Percentiles rank a stretch among this genome's conserved stretches.
These are phyloP conservation scores for Cryphonectria carpinicola DNA, from an alignment of 2,329 filamentous ascomycete species.

Conservation along the genomic window DNA sequence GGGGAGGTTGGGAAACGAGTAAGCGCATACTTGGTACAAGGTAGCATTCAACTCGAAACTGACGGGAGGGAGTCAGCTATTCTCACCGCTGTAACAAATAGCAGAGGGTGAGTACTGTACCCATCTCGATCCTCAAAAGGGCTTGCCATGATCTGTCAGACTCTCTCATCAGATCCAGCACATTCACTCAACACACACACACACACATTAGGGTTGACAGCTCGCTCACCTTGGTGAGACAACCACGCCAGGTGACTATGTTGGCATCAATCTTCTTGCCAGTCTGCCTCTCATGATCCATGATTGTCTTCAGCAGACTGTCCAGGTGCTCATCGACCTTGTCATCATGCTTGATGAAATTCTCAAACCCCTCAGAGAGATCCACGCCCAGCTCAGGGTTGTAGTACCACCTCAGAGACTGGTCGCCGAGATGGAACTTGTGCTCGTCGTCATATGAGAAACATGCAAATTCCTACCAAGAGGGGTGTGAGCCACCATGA, in stretches of 20 bases:
- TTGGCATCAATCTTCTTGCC: conserved; percentile 73
- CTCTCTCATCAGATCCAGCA: conserved; percentile 7
- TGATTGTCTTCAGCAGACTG: conserved; percentile 76
- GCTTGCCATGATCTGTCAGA: conserved; percentile 74
- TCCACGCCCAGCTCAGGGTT: conserved; percentile 72
- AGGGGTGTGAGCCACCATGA: background rate
- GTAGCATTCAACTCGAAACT: conserved; percentile 98
- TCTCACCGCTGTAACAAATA: background rate
- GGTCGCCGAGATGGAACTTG: conserved; percentile 73
- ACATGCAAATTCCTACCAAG: conserved; percentile 76
- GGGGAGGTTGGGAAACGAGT: conserved; percentile 22
- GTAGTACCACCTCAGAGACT: conserved; percentile 87
- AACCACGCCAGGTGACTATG: conserved; percentile 91
- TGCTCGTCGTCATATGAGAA: conserved; percentile 94
- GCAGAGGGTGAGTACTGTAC: conserved; percentile 45
- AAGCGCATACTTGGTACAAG: conserved; percentile 72
- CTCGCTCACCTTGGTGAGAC: conserved; percentile 94
- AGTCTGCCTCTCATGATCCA: conserved; percentile 70
- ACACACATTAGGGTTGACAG: background rate
- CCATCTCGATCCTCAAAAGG: conserved; percentile 83
- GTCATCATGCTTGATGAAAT: conserved; percentile 82
- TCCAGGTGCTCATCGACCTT: conserved; percentile 85
- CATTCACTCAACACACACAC: background rate
- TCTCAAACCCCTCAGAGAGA: conserved; percentile 79
- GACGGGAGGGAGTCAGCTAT: conserved; percentile 30